A percentile compares a stretch with the other conserved stretches of the same genome.
Conservation (phyloP, 2,329 filamentous ascomycete genomes). For the Daldinia sp. region DNA sequence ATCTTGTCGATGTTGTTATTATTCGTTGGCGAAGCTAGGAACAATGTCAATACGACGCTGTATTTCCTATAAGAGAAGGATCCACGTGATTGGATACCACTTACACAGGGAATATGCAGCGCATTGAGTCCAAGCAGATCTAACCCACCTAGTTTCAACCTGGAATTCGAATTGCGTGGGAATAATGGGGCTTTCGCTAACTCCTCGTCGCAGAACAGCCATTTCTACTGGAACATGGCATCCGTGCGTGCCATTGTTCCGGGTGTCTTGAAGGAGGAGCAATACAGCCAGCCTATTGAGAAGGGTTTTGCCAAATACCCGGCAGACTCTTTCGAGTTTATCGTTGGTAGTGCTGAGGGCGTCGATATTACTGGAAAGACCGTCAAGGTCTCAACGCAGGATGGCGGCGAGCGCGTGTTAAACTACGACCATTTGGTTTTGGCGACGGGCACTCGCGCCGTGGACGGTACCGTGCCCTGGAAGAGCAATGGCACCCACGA, state of each 20-base stretch:
- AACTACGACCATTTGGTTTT: conserved; percentile 66
- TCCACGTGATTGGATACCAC: conserved; percentile 14
- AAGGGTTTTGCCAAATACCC: conserved; percentile 61
- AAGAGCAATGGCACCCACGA: conserved; percentile 59
- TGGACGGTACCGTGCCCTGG: conserved; percentile 57
- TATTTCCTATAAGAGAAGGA: not conserved
- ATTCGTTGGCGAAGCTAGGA: not conserved
- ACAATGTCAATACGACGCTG: conserved; percentile 1
- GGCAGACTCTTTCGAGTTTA: conserved; percentile 57
- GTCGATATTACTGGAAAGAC: conserved; percentile 52
- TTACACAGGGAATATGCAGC: not conserved
- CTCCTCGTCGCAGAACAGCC: conserved; percentile 54
- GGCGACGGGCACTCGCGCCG: conserved; percentile 61
- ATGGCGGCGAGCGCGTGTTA: conserved; percentile 46
- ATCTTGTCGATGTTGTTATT: not conserved
- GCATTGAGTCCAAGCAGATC: conserved; percentile 7
- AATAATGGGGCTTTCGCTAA: conserved; percentile 9
- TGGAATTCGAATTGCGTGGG: conserved; percentile 1
- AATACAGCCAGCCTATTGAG: conserved; percentile 60
- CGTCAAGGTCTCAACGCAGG: conserved; percentile 51
- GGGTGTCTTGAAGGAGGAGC: conserved; percentile 56
- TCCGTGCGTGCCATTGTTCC: conserved; percentile 64
- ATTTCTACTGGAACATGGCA: conserved; percentile 68
- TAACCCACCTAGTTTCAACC: conserved; percentile 23
- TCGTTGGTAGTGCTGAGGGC: conserved; percentile 58